A percentile compares a stretch with the other conserved stretches of the same genome.
These are phyloP conservation scores for Massarina eburnea DNA, from an alignment of 2,329 filamentous ascomycete species.

Conservation along the genomic window DNA sequence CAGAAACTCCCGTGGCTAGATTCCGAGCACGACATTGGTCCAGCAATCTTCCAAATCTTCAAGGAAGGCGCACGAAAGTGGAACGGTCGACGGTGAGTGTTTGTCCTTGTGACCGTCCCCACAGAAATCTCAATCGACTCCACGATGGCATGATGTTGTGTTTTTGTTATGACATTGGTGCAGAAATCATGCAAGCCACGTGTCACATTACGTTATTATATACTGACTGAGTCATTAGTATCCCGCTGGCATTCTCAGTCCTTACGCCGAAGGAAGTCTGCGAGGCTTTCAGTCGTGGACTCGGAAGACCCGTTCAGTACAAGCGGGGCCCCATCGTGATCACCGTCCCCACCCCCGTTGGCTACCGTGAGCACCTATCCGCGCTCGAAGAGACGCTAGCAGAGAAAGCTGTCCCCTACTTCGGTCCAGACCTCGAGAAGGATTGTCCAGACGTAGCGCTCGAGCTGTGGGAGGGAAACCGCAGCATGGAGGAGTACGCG, in stretches of 20 bases:
- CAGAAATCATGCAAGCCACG: slow-evolving; percentile 13
- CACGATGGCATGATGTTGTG: slow-evolving; percentile 6
- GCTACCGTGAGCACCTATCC: slow-evolving; percentile 86
- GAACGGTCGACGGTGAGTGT: slow-evolving; percentile 68
- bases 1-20: slow-evolving; percentile 92
- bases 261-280: slow-evolving; percentile 83
- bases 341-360: slow-evolving; percentile 80
- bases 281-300: slow-evolving; percentile 73
- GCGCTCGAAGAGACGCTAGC: slow-evolving; percentile 63
- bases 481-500: slow-evolving; percentile 91
- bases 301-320: slow-evolving; percentile 78
- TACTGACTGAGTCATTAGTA: slow-evolving; percentile 53
- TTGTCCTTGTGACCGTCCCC: slow-evolving; percentile 8
- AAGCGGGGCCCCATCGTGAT: slow-evolving; percentile 77
- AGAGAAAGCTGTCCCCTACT: slow-evolving; percentile 62
- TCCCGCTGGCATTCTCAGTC: slow-evolving; percentile 88
- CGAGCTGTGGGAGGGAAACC: slow-evolving; percentile 85
- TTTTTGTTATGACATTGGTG: no score
- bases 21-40: slow-evolving; percentile 92
- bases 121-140: slow-evolving; percentile 17
- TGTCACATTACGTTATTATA: slow-evolving; percentile 16
- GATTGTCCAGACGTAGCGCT: slow-evolving; percentile 72
- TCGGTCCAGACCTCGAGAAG: slow-evolving; percentile 60
- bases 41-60: slow-evolving; percentile 88
- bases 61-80: slow-evolving; percentile 88